These are phyloP conservation scores for Aureobasidium sp. DNA, from an alignment of 2,329 filamentous ascomycete genomes.

Conservation along the genomic window DNA sequence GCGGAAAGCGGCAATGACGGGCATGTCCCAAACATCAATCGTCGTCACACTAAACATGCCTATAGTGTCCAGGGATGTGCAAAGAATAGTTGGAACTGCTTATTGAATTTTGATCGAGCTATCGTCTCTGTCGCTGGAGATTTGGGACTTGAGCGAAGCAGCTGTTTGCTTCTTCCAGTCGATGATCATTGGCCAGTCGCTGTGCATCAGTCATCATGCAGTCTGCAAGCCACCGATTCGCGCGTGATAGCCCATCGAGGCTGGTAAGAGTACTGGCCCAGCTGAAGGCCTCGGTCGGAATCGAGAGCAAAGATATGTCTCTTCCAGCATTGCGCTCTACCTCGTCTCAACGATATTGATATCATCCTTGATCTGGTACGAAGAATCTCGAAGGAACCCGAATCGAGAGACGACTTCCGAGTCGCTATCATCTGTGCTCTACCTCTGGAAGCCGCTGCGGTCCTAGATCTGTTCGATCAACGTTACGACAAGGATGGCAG, in stretches of 20 bases:
- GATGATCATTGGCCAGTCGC: too few species aligned
- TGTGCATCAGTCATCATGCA: not conserved
- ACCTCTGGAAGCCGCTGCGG: constrained; percentile 24
- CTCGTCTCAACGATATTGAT: not conserved
- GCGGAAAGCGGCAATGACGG: not conserved
- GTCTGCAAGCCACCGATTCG: not conserved
- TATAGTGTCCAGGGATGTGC: not conserved
- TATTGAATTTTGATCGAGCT: too few species aligned
- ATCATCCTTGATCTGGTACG: not conserved
- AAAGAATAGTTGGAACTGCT: too few species aligned
- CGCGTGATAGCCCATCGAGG: not conserved
- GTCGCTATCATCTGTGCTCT: constrained; percentile 28
- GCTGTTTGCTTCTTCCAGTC: too few species aligned
- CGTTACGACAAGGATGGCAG: not conserved
- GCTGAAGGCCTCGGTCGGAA: not conserved
- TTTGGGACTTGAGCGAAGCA: not conserved
- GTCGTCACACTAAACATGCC: not conserved
- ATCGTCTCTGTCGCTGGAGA: too few species aligned
- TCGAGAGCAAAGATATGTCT: not conserved
- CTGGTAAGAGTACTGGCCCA: not conserved
- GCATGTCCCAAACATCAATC: not conserved
- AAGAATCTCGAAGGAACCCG: not conserved
- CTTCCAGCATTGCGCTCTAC: not conserved
- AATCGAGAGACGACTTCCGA: constrained; percentile 21
- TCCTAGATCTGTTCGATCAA: constrained; percentile 25